Conservation (phyloP, 371 early-diverging fungal genomes). For the Lichtheimia ramosa region DNA sequence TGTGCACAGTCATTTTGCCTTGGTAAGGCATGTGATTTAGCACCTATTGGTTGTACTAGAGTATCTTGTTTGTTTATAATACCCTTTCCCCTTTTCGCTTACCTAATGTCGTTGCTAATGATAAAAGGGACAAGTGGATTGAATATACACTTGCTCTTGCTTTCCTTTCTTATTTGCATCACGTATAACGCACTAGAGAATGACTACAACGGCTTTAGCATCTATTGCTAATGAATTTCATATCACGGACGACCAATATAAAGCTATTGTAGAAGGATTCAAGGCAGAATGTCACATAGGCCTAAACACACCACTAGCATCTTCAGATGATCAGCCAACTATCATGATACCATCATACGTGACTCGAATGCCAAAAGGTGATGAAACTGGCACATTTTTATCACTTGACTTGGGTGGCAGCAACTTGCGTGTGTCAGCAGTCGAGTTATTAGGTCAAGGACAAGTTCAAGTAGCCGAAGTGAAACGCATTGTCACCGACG, state of each 20-base stretch:
- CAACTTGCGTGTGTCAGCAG: conserved; percentile 86
- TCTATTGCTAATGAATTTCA: background rate
- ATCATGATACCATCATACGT: conserved; percentile 88
- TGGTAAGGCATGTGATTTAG: too few species aligned
- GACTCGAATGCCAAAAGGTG: conserved; percentile 77
- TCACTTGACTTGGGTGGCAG: conserved; percentile 94
- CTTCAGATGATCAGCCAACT: conserved; percentile 45
- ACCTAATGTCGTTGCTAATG: too few species aligned
- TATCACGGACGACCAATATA: conserved; percentile 26
- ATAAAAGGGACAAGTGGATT: too few species aligned
- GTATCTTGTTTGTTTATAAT: too few species aligned
- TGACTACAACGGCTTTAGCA: background rate
- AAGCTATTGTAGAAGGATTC: conserved; percentile 55
- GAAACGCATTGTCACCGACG: conserved; percentile 55
- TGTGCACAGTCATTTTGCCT: too few species aligned
- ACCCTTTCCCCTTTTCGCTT: too few species aligned
- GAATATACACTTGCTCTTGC: too few species aligned
- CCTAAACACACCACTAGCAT: conserved; percentile 36
- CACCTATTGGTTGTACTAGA: too few species aligned
- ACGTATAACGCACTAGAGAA: too few species aligned
- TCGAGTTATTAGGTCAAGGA: conserved; percentile 74
- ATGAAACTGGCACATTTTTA: conserved; percentile 82
- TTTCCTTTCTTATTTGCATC: too few species aligned
- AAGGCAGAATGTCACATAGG: conserved; percentile 45
- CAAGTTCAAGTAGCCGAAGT: conserved; percentile 70